Conservation (phyloP, 176 grass and related monocot species). For the Leersia perrieri region DNA sequence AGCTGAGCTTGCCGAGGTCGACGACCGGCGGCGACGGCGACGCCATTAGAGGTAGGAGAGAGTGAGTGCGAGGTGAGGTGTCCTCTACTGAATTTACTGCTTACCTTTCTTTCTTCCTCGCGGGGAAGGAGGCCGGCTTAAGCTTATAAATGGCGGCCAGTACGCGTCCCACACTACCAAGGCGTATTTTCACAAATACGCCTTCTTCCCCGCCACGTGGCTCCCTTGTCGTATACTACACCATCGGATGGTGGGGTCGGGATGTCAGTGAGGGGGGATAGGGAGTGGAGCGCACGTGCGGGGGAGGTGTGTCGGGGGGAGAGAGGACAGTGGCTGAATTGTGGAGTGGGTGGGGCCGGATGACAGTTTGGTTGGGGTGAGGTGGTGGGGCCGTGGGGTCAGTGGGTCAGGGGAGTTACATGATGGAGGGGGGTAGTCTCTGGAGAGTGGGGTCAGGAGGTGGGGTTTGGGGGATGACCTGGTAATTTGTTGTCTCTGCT, state of each 20-base stretch:
- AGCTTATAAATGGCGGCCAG: slow-evolving; percentile 18
- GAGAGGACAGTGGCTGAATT: neutral
- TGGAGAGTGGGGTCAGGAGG: neutral
- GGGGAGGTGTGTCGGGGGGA: neutral
- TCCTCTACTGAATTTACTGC: slow-evolving; percentile 24
- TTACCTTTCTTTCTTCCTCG: slow-evolving; percentile 15
- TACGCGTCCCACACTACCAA: neutral
- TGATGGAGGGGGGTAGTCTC: neutral
- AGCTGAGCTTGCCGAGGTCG: slow-evolving; percentile 81
- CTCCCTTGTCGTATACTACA: neutral
- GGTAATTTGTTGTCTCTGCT: neutral
- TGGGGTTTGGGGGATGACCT: neutral
- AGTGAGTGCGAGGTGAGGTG: slow-evolving; percentile 38
- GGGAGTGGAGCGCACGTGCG: slow-evolving; percentile 4
- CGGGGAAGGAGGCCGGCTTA: neutral
- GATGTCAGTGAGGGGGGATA: neutral
- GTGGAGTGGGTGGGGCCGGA: neutral
- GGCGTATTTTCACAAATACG: accelerated
- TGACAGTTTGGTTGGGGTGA: neutral
- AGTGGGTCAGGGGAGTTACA: neutral
- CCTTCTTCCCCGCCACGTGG: neutral
- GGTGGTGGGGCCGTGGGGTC: neutral
- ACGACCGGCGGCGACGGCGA: slow-evolving; percentile 10
- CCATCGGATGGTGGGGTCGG: neutral
- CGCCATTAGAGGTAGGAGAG: slow-evolving; percentile 30